Percentiles rank a stretch among this genome's conserved stretches.
Evolutionary conservation across 2,329 filamentous ascomycete species (phyloP).

Genomic region (Daldinia eschscholtzii): DNA sequence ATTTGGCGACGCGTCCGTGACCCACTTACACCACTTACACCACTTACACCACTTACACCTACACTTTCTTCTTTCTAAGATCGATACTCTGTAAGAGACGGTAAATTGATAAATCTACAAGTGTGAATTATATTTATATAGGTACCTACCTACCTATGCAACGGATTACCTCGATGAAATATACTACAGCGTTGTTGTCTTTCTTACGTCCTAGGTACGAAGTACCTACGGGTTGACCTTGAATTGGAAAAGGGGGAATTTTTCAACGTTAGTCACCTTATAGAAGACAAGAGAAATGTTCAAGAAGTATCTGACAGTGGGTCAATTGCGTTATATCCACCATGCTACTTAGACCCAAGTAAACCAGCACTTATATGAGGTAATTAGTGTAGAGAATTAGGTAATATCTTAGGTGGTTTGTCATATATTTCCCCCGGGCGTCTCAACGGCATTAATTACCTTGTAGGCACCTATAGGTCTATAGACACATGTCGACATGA

Average conservation of each 20-base stretch:
- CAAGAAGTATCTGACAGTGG: background rate
- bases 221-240: too few species aligned
- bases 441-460: too few species aligned
- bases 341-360: background rate
- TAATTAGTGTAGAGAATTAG: too few species aligned
- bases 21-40: constrained; percentile 11
- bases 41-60: constrained; percentile 7
- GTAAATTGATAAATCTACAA: constrained; percentile 48
- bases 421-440: too few species aligned
- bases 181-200: too few species aligned
- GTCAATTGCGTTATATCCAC: constrained; percentile 4
- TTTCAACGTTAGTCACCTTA: background rate
- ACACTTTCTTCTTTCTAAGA: constrained; percentile 13
- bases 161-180: too few species aligned
- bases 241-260: too few species aligned
- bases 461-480: too few species aligned
- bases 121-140: constrained; percentile 40
- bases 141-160: too few species aligned
- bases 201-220: too few species aligned
- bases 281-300: background rate
- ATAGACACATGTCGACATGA: too few species aligned
- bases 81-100: background rate
- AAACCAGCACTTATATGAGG: background rate
- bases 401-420: too few species aligned
- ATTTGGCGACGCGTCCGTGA: constrained; percentile 23